Percentiles rank a stretch among this genome's conserved stretches.
These are phyloP conservation scores for Fusarium pseudocircinatum DNA, from an alignment of 2,329 filamentous ascomycete genomes.

Conservation along the genomic window DNA sequence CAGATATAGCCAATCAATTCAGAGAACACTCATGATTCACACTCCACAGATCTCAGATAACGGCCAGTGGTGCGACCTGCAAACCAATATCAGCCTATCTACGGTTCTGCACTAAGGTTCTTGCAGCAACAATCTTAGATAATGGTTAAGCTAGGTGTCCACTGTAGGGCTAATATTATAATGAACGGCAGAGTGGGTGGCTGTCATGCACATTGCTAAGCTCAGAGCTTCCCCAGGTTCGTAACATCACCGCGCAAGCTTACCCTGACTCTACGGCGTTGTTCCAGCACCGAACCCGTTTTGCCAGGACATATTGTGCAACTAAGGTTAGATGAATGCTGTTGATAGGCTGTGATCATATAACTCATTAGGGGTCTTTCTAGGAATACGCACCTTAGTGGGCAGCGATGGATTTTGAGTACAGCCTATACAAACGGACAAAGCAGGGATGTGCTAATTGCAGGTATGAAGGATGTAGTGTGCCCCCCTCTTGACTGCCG, in stretches of 20 bases:
- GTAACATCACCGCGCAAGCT: background rate
- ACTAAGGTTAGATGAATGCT: background rate
- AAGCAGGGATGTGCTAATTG: background rate
- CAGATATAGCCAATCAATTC: no score
- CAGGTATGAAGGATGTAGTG: background rate
- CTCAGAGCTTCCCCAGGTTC: background rate
- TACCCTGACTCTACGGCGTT: background rate
- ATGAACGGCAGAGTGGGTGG: background rate
- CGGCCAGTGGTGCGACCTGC: no score
- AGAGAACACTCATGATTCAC: no score
- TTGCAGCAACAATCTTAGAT: background rate
- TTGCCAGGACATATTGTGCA: background rate
- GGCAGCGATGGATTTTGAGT: background rate
- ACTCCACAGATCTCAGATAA: no score
- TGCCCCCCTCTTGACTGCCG: rapidly evolving
- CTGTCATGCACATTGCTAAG: background rate
- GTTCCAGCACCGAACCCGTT: background rate
- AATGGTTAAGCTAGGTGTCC: no score
- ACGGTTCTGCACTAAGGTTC: background rate
- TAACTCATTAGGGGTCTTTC: background rate
- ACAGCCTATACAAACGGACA: background rate
- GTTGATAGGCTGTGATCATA: background rate
- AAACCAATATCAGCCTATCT: no score
- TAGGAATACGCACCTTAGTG: background rate
- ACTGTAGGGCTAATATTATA: background rate